Evolutionary conservation across 140 eudicot genomes (phyloP).

Genomic region (Oenanthe javanica): DNA sequence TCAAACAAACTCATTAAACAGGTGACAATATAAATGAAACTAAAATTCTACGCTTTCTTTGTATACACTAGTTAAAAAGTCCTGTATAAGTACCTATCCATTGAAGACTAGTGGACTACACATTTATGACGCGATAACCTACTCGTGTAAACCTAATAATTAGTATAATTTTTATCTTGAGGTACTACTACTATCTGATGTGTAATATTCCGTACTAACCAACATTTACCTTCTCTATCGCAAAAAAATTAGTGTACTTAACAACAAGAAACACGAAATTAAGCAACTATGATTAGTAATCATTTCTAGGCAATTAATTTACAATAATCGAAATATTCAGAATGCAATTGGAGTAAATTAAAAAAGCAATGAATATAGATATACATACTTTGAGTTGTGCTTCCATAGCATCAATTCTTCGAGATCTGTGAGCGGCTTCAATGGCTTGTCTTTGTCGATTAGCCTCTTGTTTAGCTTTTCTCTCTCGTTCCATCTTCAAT

Average conservation of each 20-base stretch:
- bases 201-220: not conserved
- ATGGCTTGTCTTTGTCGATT: conserved; percentile 67
- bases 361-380: not conserved
- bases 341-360: not conserved
- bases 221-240: not conserved
- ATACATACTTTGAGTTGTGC: conserved; percentile 64
- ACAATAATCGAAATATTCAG: no score
- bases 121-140: not conserved
- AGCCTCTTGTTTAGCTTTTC: conserved; percentile 61
- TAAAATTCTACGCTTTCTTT: not conserved
- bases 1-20: not conserved
- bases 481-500: conserved; percentile 48
- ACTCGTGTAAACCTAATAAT: not conserved
- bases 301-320: not conserved
- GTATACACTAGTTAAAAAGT: not conserved
- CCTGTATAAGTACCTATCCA: no score
- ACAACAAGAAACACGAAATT: no score
- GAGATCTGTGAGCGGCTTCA: conserved; percentile 63
- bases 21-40: no score
- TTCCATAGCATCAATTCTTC: conserved; percentile 77
- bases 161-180: not conserved
- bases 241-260: no score
- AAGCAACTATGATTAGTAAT: not conserved
- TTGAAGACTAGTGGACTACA: not conserved
- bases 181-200: not conserved